These are phyloP conservation scores for Dothideomycetidae sp. DNA, from an alignment of 2,329 filamentous ascomycete species.

Conservation along the genomic window DNA sequence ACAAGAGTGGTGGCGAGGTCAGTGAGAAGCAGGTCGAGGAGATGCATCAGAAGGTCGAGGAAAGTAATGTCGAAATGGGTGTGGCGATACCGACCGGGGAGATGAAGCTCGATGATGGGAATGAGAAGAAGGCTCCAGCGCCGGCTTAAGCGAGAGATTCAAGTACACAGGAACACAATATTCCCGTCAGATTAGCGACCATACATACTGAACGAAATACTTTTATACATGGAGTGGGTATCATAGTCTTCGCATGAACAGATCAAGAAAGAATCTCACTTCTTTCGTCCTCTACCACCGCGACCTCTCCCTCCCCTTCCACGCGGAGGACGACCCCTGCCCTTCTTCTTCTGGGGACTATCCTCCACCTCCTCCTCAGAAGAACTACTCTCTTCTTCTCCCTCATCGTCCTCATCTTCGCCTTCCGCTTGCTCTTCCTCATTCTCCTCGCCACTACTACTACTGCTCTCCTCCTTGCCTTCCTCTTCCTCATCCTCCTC, in stretches of 20 bases:
- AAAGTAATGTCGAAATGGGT: constrained; percentile 33
- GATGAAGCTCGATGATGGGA: constrained; percentile 6
- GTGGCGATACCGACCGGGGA: neutral
- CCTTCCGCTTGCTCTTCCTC: constrained; percentile 1
- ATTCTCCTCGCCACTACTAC: neutral
- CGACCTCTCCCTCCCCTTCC: constrained; percentile 3
- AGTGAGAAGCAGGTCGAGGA: constrained; percentile 47
- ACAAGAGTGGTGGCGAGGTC: constrained; percentile 16
- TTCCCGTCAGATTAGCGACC: neutral
- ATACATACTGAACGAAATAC: too few relatives aligned
- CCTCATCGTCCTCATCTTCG: constrained; percentile 2
- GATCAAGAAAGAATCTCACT: constrained; percentile 12
- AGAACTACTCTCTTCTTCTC: constrained; percentile 1
- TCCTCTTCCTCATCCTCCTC: constrained; percentile 8
- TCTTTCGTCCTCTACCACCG: constrained; percentile 18
- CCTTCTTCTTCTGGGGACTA: constrained; percentile 9
- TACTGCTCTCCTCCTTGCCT: neutral
- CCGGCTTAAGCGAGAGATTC: neutral
- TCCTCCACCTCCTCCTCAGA: constrained; percentile 6
- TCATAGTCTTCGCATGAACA: neutral
- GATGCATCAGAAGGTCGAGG: constrained; percentile 53
- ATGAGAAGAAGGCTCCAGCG: constrained; percentile 6
- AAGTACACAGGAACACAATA: neutral
- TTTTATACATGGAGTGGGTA: too few relatives aligned
- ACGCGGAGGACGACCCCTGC: constrained; percentile 2